Conservation (phyloP, 2,329 filamentous ascomycete genomes). For the Phoma sp. region DNA sequence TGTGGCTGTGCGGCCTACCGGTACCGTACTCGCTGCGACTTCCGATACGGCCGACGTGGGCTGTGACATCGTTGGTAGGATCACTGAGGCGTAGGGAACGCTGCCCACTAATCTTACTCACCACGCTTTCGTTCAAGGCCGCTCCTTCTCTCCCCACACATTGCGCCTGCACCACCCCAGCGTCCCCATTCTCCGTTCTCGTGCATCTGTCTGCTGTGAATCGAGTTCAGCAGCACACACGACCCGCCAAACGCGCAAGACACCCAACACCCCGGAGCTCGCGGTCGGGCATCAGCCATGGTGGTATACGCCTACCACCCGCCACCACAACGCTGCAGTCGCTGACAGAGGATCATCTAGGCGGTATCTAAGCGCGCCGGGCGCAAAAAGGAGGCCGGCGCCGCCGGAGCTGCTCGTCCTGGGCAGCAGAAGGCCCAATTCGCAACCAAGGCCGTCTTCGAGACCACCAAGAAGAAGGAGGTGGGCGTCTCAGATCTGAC, state of each 20-base stretch:
- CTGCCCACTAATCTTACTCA: constrained; percentile 14
- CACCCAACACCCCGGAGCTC: constrained; percentile 25
- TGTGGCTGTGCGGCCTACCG: constrained; percentile 26
- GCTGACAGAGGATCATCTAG: constrained; percentile 44
- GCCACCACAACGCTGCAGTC: constrained; percentile 6
- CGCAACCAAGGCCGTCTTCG: constrained; percentile 95
- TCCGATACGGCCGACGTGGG: constrained; percentile 23
- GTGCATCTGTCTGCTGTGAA: constrained; percentile 2
- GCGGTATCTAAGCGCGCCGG: constrained; percentile 64
- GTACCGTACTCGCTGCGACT: constrained; percentile 18
- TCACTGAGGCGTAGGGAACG: constrained; percentile 11
- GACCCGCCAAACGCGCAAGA: constrained; percentile 21
- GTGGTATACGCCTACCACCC: constrained; percentile 36
- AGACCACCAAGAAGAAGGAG: constrained; percentile 98
- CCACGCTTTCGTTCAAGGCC: constrained; percentile 10
- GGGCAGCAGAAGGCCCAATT: constrained; percentile 62
- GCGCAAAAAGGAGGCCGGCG: constrained; percentile 61
- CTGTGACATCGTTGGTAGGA: constrained; percentile 29
- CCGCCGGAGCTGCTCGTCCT: constrained; percentile 52
- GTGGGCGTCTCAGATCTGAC: constrained; percentile 98
- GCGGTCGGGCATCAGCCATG: constrained; percentile 46
- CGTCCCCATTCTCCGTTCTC: constrained; percentile 1
- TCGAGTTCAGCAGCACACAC: constrained; percentile 14
- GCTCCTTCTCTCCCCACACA: constrained; percentile 10
- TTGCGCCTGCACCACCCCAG: constrained; percentile 11